Evolutionary conservation across 2,329 filamentous ascomycete species (phyloP).

Genomic region (Penicillium polonicum): DNA sequence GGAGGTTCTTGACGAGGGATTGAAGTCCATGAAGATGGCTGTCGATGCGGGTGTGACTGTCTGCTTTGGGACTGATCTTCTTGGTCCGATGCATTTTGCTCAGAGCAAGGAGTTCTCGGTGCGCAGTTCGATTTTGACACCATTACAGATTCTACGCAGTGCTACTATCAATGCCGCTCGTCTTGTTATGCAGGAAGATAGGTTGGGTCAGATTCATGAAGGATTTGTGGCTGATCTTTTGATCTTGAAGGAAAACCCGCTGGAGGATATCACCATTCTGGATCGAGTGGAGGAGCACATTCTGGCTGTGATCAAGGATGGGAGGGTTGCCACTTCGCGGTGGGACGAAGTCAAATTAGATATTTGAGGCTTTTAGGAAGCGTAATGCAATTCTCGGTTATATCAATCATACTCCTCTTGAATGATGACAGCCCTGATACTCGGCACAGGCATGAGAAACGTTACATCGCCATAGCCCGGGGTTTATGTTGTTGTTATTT

Average conservation of each 20-base stretch:
- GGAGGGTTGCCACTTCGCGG: constrained; percentile 40
- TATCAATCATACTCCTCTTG: not conserved
- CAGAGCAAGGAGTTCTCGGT: constrained; percentile 53
- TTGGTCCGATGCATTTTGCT: constrained; percentile 51
- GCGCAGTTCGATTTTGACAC: constrained; percentile 44
- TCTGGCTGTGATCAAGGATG: constrained; percentile 56
- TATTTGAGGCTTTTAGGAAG: not conserved
- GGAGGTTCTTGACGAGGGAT: constrained; percentile 49
- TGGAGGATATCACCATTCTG: constrained; percentile 56
- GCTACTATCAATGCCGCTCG: constrained; percentile 55
- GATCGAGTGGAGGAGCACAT: constrained; percentile 50
- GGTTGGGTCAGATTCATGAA: constrained; percentile 51
- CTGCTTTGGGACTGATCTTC: constrained; percentile 57
- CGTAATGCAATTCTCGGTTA: not conserved
- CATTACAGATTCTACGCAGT: constrained; percentile 49
- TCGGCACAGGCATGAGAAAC: too few species aligned
- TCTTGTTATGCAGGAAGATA: constrained; percentile 48
- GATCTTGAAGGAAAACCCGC: constrained; percentile 53
- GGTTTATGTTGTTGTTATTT: too few species aligned
- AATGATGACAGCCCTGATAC: too few species aligned
- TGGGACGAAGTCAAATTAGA: constrained; percentile 1
- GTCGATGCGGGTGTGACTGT: constrained; percentile 55
- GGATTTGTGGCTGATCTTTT: constrained; percentile 56
- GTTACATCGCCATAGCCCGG: too few species aligned
- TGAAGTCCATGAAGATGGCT: constrained; percentile 51